Base-by-base conservation (phyloP, 257 asterid species). In the Solanum tacnaense region DNA sequence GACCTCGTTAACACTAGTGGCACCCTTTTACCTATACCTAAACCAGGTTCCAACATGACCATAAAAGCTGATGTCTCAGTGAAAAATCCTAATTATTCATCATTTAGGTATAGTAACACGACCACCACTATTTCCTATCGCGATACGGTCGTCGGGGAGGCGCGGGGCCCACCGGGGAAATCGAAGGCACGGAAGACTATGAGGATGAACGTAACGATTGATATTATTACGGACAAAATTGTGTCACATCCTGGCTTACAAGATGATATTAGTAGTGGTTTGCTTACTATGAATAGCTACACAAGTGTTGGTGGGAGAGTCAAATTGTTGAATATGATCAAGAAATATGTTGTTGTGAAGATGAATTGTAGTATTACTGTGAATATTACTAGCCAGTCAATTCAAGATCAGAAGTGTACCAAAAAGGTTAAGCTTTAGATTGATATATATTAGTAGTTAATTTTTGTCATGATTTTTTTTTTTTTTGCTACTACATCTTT, bases 191-290 rank as follows among this genome's bases (percentile, higher is more conserved):
- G 95, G 21, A 89, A 98, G 74, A 96, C 99, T 29, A 74, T 85
- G 92, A 68, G 94, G 91, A 95, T 96, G 98, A 96, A 96, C 78
- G 23, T 94, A 1, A 95, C 96, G 0, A 93, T 94, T n/a, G 96
- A 95, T 27, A 92, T 96, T 35, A 92, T 93, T 5, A 88, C 92
- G 60, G 94, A 94, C 90, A 91, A 91, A 88, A 39, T 96, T 7
- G 70, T 93, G 46, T 10, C 88, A 58, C 91, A 90, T 32, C 96
- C 97, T 85, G 90, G 84, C 58, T 87, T 96, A 83, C 74, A 10
- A 10, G n/a, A 90, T 88, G 99, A 96, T 89, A 5, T 91, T 6
- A 73, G 25, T 3, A 89, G 92, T 88, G 95, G 96, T 12, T 3
- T 88, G 94, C 79, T 96, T 60, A 86, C 91, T 75, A 73, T 96